These are phyloP conservation scores for Hyaloperonospora arabidopsidis DNA, from an alignment of 352 stramenopile genomes.

Conservation along the genomic window DNA sequence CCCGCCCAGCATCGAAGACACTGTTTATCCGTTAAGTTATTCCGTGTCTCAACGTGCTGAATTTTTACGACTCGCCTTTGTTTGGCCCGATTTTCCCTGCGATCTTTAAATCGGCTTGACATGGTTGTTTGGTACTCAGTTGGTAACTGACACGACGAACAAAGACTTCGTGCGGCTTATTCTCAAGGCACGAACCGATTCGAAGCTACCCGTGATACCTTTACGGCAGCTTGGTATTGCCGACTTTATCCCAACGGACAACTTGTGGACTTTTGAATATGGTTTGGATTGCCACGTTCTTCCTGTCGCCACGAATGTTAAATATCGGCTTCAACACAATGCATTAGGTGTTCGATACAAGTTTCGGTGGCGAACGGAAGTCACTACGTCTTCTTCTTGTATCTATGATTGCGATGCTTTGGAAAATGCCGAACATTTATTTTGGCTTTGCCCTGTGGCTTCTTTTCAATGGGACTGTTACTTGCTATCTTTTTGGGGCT, in stretches of 20 bases:
- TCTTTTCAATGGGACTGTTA: slow-evolving; percentile 2
- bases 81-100: background rate
- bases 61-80: background rate
- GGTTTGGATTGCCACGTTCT: slow-evolving; percentile 6
- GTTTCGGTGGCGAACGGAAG: slow-evolving; percentile 4
- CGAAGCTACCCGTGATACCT: background rate
- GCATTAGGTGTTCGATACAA: slow-evolving; percentile 13
- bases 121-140: background rate
- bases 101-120: slow-evolving; percentile 1
- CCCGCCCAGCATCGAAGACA: background rate
- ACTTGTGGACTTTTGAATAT: slow-evolving; percentile 1
- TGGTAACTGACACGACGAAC: slow-evolving; percentile 8
- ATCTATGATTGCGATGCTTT: slow-evolving; percentile 2
- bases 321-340: slow-evolving; percentile 17
- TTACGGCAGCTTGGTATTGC: background rate
- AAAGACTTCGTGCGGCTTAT: slow-evolving; percentile 4
- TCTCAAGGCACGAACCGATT: background rate
- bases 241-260: background rate
- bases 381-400: slow-evolving; percentile 1
- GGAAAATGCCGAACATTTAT: slow-evolving; percentile 9
- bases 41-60: slow-evolving; percentile 1
- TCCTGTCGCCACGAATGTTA: slow-evolving; percentile 10
- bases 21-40: background rate
- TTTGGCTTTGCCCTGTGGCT: slow-evolving; percentile 6
- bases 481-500: slow-evolving; percentile 1